Conservation (phyloP, 2,329 filamentous ascomycete species). For the Aspergillus pseudotamarii region DNA sequence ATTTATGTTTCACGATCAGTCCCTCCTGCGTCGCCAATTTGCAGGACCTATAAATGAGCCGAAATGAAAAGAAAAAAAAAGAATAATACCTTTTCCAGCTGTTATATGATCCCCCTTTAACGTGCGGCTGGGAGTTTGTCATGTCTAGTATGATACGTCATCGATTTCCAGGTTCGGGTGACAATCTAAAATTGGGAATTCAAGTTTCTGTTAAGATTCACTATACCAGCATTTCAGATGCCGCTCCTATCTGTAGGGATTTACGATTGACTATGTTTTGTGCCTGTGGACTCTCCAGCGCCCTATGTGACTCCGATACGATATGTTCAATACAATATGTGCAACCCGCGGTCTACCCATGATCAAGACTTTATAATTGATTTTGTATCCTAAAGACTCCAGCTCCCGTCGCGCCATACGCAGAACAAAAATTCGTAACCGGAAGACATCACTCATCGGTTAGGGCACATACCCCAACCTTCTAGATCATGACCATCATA, state of each 20-base stretch:
- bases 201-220: conserved; percentile 17
- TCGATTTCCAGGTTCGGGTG: conserved; percentile 37
- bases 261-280: neutral
- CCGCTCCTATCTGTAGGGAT: neutral
- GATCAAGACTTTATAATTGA: neutral
- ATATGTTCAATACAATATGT: neutral
- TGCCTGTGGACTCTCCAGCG: neutral
- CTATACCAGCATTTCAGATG: neutral
- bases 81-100: conserved; percentile 41
- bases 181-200: conserved; percentile 35
- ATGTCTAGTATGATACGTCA: conserved; percentile 41
- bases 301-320: neutral
- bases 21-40: conserved; percentile 36
- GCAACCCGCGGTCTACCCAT: neutral
- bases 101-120: conserved; percentile 20
- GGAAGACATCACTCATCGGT: conserved; percentile 9
- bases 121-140: conserved; percentile 31
- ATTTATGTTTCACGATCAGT: conserved; percentile 33
- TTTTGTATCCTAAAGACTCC: neutral
- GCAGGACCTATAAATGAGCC: conserved; percentile 34
- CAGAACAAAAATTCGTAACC: neutral
- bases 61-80: conserved; percentile 40
- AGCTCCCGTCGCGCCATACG: neutral
- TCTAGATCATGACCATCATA: conserved; percentile 1
- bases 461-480: conserved; percentile 3